Evolutionary conservation across 2,329 filamentous ascomycete genomes (phyloP).

Genomic region (Phaeophleospora eucalypticola): DNA sequence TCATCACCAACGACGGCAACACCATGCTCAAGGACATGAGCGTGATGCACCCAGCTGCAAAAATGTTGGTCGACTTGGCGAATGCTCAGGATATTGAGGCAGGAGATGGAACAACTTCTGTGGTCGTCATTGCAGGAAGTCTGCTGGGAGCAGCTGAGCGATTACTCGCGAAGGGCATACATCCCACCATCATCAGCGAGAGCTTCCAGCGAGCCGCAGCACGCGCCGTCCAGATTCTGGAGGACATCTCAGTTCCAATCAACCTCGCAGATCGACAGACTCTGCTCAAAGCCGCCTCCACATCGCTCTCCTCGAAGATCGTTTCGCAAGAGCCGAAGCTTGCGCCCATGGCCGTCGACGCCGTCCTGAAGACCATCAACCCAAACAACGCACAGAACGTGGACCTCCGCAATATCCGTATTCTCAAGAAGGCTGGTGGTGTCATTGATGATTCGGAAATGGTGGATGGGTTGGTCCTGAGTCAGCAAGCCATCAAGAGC

Average conservation of each 20-base stretch:
- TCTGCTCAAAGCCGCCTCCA: slow-evolving; percentile 93
- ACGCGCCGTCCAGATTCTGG: slow-evolving; percentile 81
- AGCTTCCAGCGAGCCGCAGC: slow-evolving; percentile 92
- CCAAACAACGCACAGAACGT: slow-evolving; percentile 94
- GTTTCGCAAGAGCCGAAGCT: slow-evolving; percentile 96
- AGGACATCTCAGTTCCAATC: slow-evolving; percentile 94
- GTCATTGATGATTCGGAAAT: slow-evolving; percentile 98
- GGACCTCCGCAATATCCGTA: slow-evolving; percentile 91
- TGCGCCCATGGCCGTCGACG: slow-evolving; percentile 96
- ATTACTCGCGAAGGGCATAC: slow-evolving; percentile 84
- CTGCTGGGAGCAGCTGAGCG: slow-evolving; percentile 89
- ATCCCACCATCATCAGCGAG: slow-evolving; percentile 96
- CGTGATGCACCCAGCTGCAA: slow-evolving; percentile 98
- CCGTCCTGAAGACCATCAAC: slow-evolving; percentile 93
- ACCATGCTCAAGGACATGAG: slow-evolving; percentile 99
- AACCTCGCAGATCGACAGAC: slow-evolving; percentile 81
- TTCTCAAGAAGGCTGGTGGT: slow-evolving; percentile 95
- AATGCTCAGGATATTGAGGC: slow-evolving; percentile 97
- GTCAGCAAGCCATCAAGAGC: slow-evolving; percentile 89
- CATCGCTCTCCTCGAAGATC: slow-evolving; percentile 96
- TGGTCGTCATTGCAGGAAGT: slow-evolving; percentile 95
- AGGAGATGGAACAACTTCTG: slow-evolving; percentile 95
- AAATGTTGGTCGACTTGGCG: slow-evolving; percentile 97
- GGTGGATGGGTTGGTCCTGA: slow-evolving; percentile 88
- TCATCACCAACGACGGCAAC: slow-evolving; percentile 99